Evolutionary conservation across 2,329 filamentous ascomycete genomes (phyloP), one percentile per base, ranked within the genome.

Genomic region (Neofusicoccum umdonicola): DNA sequence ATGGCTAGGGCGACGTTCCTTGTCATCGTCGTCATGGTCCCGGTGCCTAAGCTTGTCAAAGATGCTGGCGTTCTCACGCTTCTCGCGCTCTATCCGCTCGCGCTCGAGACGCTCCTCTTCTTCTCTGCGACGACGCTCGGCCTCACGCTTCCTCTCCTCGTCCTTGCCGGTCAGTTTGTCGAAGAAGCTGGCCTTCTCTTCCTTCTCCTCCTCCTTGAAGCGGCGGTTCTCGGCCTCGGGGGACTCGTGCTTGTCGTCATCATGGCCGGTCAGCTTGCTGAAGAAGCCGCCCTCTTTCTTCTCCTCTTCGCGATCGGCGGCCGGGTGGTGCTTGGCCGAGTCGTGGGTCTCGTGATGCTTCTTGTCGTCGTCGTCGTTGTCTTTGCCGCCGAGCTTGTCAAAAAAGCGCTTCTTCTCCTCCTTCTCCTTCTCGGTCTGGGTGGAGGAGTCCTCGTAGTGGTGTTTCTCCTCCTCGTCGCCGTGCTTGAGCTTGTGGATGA

Each of bases 121-220:
- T 15, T 62, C 56, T 12, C 57, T 41, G 19, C 62, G 62, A 22
- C 17, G 52, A 13, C 45, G 54, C 41, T 65, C 63, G 27, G 35
- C 54, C 41, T 65, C 63, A 6, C 50, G 45, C n/a, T 54, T 54
- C 42, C 42, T 60, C 22, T 60, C 56, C 47, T 61, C 63, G n/a
- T 50, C 63, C 35, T 61, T 65, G n/a, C 63, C 63, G 13, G 63
- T 65, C 12, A 65, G 27, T n/a, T 34, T 48, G 47, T 65, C 63
- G 27, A 65, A 52, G 47, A 65, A 65, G 54, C 35, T 51, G 45
- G 54, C 54, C 56, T 65, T 65, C 45, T 60, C 56, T n/a, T 65
- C 45, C 45, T 60, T 57, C 34, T 51, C 63, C 6, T 65, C 63
- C 22, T 60, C 54, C n/a, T 65, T 50, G 63, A 51, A 61, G 22